Evolutionary conservation across 148 eudicot genomes (phyloP).

Genomic region (Camellia sinensis): DNA sequence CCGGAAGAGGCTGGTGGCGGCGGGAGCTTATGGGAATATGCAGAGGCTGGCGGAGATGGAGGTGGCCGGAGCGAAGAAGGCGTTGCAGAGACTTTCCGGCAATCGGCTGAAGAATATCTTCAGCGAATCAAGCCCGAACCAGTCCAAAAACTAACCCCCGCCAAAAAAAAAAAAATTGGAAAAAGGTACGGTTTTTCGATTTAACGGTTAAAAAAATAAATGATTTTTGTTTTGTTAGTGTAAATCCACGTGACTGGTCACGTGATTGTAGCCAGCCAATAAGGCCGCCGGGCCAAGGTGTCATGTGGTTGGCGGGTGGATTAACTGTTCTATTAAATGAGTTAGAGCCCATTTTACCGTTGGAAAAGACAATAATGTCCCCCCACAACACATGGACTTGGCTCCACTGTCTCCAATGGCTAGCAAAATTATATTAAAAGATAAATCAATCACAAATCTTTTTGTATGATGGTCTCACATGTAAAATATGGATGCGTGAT

Average conservation of each 20-base stretch:
- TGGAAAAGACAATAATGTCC: constrained; percentile 10
- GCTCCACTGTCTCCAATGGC: not conserved
- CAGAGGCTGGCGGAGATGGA: constrained; percentile 57
- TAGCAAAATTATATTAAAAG: not conserved
- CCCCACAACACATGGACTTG: not conserved
- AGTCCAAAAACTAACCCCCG: constrained; percentile 31
- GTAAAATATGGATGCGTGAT: no score
- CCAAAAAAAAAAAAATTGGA: constrained; percentile 12
- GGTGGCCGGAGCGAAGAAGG: constrained; percentile 70
- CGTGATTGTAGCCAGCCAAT: not conserved
- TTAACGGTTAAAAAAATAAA: not conserved
- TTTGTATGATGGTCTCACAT: not conserved
- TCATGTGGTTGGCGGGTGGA: not conserved
- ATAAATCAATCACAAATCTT: not conserved
- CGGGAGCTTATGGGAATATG: constrained; percentile 42
- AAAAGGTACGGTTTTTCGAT: constrained; percentile 7
- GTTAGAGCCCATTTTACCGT: not conserved
- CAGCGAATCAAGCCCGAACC: no score
- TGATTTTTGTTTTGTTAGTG: not conserved
- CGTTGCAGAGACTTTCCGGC: constrained; percentile 53
- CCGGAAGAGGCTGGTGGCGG: constrained; percentile 57
- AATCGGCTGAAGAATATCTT: constrained; percentile 53
- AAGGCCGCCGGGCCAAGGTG: not conserved
- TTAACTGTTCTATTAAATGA: not conserved
- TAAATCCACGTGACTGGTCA: not conserved